Conservation (phyloP, 1,284 basidiomycete species). For the Ceratobasidium papillatum region DNA sequence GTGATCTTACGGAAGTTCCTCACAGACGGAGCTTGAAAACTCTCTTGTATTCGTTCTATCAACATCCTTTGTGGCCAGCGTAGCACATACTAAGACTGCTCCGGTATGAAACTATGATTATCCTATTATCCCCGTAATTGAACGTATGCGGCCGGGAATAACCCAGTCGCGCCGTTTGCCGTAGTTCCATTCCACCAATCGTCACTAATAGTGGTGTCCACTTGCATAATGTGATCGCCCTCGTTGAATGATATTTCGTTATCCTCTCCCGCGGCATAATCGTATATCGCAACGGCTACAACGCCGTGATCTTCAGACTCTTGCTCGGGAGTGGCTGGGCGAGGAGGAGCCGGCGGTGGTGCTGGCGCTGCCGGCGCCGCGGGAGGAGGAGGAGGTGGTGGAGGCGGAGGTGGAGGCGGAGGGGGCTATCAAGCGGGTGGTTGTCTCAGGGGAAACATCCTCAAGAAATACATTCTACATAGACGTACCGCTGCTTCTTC, state of each 20-base stretch:
- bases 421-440: slow-evolving; percentile 49
- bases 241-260: slow-evolving; percentile 88
- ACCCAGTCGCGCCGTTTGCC: slow-evolving; percentile 67
- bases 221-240: slow-evolving; percentile 77
- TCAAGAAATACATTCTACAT: background rate
- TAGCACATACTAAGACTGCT: background rate
- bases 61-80: slow-evolving; percentile 7
- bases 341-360: slow-evolving; percentile 50
- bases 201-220: slow-evolving; percentile 72
- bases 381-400: slow-evolving; percentile 56
- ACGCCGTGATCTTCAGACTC: slow-evolving; percentile 57
- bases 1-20: background rate
- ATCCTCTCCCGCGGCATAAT: slow-evolving; percentile 85
- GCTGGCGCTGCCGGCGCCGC: slow-evolving; percentile 53
- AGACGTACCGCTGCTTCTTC: slow-evolving; percentile 45
- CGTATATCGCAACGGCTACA: slow-evolving; percentile 78
- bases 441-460: slow-evolving; percentile 13
- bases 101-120: background rate
- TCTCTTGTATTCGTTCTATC: background rate
- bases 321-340: slow-evolving; percentile 51
- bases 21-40: slow-evolving; percentile 9
- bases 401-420: slow-evolving; percentile 55
- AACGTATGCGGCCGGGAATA: slow-evolving; percentile 69
- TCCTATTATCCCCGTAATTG: slow-evolving; percentile 39
- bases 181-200: slow-evolving; percentile 91